Evolutionary conservation across 768 basidiomycete genomes (phyloP).

Genomic region (Kwoniella sp.): DNA sequence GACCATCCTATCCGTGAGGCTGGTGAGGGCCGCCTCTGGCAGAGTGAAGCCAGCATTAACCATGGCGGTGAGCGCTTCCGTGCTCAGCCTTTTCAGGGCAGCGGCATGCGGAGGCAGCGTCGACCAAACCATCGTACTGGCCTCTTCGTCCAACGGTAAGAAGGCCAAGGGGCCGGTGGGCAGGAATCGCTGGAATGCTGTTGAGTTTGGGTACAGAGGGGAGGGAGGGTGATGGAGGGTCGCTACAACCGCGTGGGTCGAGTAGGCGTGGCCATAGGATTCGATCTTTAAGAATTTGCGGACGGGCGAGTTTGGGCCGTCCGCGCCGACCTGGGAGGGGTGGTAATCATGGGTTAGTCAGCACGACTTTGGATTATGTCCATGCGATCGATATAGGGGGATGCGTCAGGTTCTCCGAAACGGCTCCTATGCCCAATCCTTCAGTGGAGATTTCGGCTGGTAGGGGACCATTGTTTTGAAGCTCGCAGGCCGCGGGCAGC

Average conservation of each 20-base stretch:
- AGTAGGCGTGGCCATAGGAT: constrained; percentile 89
- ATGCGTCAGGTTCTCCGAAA: no score
- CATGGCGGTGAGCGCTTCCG: constrained; percentile 69
- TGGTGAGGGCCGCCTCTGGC: constrained; percentile 42
- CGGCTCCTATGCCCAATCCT: no score
- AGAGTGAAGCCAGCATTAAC: constrained; percentile 85
- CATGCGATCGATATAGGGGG: no score
- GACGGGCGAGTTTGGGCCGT: constrained; percentile 93
- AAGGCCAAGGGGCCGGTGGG: constrained; percentile 95
- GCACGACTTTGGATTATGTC: no score
- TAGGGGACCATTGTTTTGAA: no score
- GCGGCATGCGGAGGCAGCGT: constrained; percentile 74
- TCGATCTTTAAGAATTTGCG: constrained; percentile 80
- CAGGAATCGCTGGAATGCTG: constrained; percentile 91
- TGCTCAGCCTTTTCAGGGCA: constrained; percentile 69
- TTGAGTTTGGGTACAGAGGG: constrained; percentile 62
- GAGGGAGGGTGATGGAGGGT: constrained; percentile 76
- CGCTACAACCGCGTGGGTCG: constrained; percentile 85
- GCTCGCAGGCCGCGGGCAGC: no score
- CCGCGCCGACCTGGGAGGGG: constrained; percentile 73
- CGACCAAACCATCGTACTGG: constrained; percentile 93
- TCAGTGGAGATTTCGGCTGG: no score
- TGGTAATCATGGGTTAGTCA: neutral
- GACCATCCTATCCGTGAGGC: constrained; percentile 41
- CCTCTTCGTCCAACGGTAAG: constrained; percentile 76